These are phyloP conservation scores for Blastobotrys petasosporus DNA, from an alignment of 1,139 yeast species.

Conservation along the genomic window DNA sequence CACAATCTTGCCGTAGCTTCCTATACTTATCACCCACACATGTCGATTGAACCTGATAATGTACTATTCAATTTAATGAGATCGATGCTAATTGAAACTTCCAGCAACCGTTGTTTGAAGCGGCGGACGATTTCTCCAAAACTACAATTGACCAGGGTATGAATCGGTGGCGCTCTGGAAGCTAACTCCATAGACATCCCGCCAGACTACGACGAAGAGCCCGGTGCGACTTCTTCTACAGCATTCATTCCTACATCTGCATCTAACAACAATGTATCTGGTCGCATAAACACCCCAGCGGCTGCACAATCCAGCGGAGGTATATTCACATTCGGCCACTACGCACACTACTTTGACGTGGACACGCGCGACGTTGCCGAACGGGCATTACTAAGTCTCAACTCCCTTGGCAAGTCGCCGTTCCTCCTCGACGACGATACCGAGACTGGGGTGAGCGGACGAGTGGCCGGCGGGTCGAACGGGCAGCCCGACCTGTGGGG, in stretches of 20 bases:
- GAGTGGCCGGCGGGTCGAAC: slow-evolving; percentile 30
- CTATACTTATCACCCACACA: neutral
- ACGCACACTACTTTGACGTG: slow-evolving; percentile 56
- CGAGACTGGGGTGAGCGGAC: slow-evolving; percentile 37
- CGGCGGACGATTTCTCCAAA: neutral
- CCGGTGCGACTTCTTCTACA: slow-evolving; percentile 8
- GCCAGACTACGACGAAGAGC: slow-evolving; percentile 27
- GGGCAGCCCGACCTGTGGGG: slow-evolving; percentile 62
- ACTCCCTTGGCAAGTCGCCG: slow-evolving; percentile 29
- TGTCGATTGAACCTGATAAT: slow-evolving; percentile 15
- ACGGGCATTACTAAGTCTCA: slow-evolving; percentile 34
- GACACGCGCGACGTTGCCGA: slow-evolving; percentile 51
- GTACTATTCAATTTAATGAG: neutral
- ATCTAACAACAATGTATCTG: slow-evolving; percentile 12
- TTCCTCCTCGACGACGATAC: slow-evolving; percentile 30
- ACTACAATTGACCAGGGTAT: neutral
- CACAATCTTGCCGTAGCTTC: no score
- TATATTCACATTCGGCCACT: slow-evolving; percentile 50
- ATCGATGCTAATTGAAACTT: neutral
- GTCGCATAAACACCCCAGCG: slow-evolving; percentile 9
- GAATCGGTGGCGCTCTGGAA: slow-evolving; percentile 6
- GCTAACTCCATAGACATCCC: slow-evolving; percentile 20
- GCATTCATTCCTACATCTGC: neutral
- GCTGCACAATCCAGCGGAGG: slow-evolving; percentile 30
- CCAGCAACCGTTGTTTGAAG: slow-evolving; percentile 1